Conservation (phyloP, 169 alveolate genomes). For the Eimeria acervulina region DNA sequence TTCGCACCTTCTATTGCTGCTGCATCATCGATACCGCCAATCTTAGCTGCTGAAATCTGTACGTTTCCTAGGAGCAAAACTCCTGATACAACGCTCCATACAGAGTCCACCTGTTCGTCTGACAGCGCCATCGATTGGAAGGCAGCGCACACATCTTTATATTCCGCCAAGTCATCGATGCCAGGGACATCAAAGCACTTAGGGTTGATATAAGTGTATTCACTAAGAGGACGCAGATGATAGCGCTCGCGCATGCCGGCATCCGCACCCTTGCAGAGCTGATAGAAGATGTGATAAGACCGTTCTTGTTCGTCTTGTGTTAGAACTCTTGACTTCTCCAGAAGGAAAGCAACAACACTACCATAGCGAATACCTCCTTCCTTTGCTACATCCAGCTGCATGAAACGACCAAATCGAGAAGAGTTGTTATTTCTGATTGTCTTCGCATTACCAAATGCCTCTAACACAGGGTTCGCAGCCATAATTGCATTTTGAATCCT, state of each 20-base stretch:
- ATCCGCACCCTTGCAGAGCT: constrained; percentile 94
- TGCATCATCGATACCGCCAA: constrained; percentile 94
- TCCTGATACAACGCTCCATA: constrained; percentile 94
- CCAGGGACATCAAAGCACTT: constrained; percentile 94
- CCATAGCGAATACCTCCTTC: constrained; percentile 85
- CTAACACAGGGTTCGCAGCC: constrained; percentile 95
- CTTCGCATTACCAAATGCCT: constrained; percentile 96
- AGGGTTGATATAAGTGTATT: constrained; percentile 93
- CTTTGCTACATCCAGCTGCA: constrained; percentile 93
- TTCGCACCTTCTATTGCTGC: constrained; percentile 91
- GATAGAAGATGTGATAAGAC: constrained; percentile 98
- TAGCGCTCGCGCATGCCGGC: constrained; percentile 88
- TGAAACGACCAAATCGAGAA: constrained; percentile 97
- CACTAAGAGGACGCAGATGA: constrained; percentile 87
- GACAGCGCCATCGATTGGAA: constrained; percentile 95
- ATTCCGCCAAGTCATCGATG: constrained; percentile 97
- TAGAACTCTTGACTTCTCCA: constrained; percentile 92
- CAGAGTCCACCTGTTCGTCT: constrained; percentile 92
- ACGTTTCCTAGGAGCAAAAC: constrained; percentile 97
- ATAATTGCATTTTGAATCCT: constrained; percentile 89
- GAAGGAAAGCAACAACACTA: constrained; percentile 87
- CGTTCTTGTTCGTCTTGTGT: constrained; percentile 96
- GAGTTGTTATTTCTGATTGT: constrained; percentile 95
- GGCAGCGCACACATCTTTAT: constrained; percentile 94
- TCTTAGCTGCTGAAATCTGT: constrained; percentile 92